Evolutionary conservation across 805 yeast species (phyloP), one percentile per base, ranked within the genome.

Genomic region (Ogataea pini): DNA sequence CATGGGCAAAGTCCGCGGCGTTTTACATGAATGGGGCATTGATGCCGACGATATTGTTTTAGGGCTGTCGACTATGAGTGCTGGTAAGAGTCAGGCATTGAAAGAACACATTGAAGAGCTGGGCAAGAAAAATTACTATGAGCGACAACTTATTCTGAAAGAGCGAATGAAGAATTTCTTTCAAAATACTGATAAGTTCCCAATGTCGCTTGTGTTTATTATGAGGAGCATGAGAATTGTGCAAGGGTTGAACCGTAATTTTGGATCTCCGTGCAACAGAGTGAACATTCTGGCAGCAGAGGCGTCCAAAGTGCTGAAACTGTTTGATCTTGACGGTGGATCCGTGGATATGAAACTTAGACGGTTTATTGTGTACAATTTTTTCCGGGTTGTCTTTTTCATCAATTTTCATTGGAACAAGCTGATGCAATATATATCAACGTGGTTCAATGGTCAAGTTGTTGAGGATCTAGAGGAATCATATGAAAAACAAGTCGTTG

Each of bases 191-290:
- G 77, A 78, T 41, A 77, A 78, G 63, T 81, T 87, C 59, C 95
- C 95, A 2, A 65, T 82, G 51, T 82, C 80, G 39, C 63, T 86
- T 46, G 72, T 83, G 16, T 86, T 86, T 56, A 67, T 87, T 6
- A 80, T 85, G 46, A 69, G 92, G 58, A 75, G 87, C 9, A 83
- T 85, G 85, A 71, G 91, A 50, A 85, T 86, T 71, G 76, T 87
- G 43, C 92, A 86, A 61, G 82, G 82, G 19, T 65, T 84, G 53
- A 86, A 87, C 62, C 80, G 79, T 54, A 69, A 69, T 29, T 79
- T 78, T 61, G 88, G 85, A 3, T 78, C 89, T 13, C 92, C 91
- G 0, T 84, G 85, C n/a, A 86, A 86, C 62, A 72, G 94, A 48
- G 67, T 86, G 55, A 82, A 81, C 49, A 60, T 83, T 24, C 70